A percentile compares a stretch with the other conserved stretches of the same genome.
Evolutionary conservation across 2,329 filamentous ascomycete species (phyloP).

Genomic region (Hypoxylon sp.): DNA sequence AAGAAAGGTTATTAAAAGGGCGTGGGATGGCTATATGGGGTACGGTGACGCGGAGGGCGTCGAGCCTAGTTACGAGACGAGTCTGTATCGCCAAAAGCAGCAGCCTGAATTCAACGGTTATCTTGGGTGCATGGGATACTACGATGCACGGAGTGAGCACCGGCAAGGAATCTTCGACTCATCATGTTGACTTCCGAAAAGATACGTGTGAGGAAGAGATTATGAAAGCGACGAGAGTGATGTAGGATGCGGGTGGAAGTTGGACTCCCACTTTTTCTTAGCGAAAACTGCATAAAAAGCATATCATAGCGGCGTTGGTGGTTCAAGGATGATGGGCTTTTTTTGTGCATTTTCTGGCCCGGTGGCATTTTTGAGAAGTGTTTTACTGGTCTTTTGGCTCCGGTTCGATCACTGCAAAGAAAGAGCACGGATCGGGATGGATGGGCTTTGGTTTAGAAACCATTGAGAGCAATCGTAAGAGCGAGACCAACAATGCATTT

Average conservation of each 20-base stretch:
- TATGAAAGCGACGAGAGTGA: slow-evolving; percentile 1
- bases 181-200: background rate
- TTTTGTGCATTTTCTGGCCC: slow-evolving; percentile 30
- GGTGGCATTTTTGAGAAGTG: slow-evolving; percentile 19
- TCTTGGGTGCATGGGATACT: background rate
- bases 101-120: background rate
- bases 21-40: slow-evolving; percentile 30
- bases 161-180: slow-evolving; percentile 1
- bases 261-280: background rate
- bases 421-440: slow-evolving; percentile 7
- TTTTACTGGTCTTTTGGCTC: background rate
- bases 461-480: slow-evolving; percentile 19
- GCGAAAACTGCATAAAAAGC: slow-evolving; percentile 24
- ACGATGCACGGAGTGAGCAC: background rate
- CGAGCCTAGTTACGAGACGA: background rate
- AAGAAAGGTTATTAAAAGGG: background rate
- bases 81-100: background rate
- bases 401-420: slow-evolving; percentile 14
- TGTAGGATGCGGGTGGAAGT: background rate
- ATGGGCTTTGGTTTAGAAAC: slow-evolving; percentile 11
- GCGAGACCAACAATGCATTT: slow-evolving; percentile 9
- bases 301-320: slow-evolving; percentile 30
- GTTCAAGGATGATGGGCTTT: background rate
- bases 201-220: background rate
- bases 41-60: slow-evolving; percentile 9